Percentiles rank a stretch among this genome's conserved stretches.
Conservation (phyloP, 108 stramenopile species). For the Fragilaria radians region DNA sequence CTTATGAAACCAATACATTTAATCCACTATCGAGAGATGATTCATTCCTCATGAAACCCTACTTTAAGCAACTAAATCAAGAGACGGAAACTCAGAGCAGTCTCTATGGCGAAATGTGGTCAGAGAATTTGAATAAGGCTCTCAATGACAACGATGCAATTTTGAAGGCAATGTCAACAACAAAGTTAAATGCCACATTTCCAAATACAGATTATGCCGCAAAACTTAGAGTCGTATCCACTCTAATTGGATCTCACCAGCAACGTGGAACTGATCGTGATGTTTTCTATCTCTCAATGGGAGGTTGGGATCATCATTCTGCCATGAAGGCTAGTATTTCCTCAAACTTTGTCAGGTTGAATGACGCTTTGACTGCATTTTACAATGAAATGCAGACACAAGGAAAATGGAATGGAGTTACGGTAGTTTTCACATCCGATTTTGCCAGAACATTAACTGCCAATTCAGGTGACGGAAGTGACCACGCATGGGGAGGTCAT, state of each 20-base stretch:
- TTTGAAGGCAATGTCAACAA: slow-evolving; percentile 3
- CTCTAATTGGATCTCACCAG: slow-evolving; percentile 25
- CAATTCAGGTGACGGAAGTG: slow-evolving; percentile 59
- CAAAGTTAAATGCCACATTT: slow-evolving; percentile 11
- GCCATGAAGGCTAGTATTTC: slow-evolving; percentile 12
- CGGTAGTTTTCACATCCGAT: slow-evolving; percentile 46
- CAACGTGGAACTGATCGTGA: slow-evolving; percentile 26
- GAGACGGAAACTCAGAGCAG: slow-evolving; percentile 21
- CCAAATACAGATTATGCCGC: slow-evolving; percentile 11
- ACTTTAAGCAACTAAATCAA: slow-evolving; percentile 26
- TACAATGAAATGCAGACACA: slow-evolving; percentile 36
- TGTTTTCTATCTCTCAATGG: slow-evolving; percentile 42
- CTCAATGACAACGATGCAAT: slow-evolving; percentile 28
- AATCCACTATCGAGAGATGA: too few species aligned
- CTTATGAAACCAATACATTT: too few species aligned
- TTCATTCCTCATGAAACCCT: too few species aligned
- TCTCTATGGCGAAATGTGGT: slow-evolving; percentile 47
- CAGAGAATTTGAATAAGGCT: slow-evolving; percentile 23
- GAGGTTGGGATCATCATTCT: slow-evolving; percentile 50
- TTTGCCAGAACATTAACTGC: slow-evolving; percentile 68
- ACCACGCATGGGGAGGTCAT: slow-evolving; percentile 66
- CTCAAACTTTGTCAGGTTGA: slow-evolving; percentile 25
- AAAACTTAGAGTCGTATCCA: slow-evolving; percentile 27
- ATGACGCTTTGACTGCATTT: slow-evolving; percentile 39
- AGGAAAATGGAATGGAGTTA: slow-evolving; percentile 42